Base-by-base conservation (phyloP, 257 asterid genomes). In the Apocynum venetum region DNA sequence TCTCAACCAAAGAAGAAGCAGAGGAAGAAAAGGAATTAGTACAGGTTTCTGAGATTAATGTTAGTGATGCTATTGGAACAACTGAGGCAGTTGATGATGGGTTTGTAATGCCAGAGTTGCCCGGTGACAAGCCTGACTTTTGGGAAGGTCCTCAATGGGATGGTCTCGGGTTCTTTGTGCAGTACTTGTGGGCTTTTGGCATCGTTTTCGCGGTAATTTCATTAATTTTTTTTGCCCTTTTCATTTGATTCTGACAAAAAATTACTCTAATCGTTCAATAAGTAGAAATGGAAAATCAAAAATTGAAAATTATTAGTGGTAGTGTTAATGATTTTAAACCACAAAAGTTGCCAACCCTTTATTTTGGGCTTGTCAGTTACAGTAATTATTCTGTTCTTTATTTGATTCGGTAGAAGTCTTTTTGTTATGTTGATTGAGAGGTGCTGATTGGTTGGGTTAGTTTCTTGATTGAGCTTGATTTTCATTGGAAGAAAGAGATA, bases 71-170 rank as follows among this genome's bases (percentile, higher is more conserved):
- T 40, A 46, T 36, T 47, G 81, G 56, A 12, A 31, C 36, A n/a
- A 65, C 65, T 56, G 36, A 31, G 12, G 53, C 44, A 31, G 77
- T 73, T 75, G 73, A 73, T 49, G 98, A 89, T 81, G 97, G 92
- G 35, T 82, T 85, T 76, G 93, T 84, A 5, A 84, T 91, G 90
- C 98, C 99, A 1, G 79, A 83, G 73, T 92, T 95, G 36, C 98
- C 99, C 13, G 99, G 97, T 47, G 83, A 77, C 4, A 56, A 90
- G 80, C 81, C 96, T 73, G 85, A 89, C 56, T 91, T 91, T 67
- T 95, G 94, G 92, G 98, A 95, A 80, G 98, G 99, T 64, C 83
- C 93, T 73, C 94, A 95, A 82, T 93, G 97, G 97, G 98, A 95
- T 72, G 88, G 80, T 48, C 73, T 96, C 48, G 99, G 99, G 6